Evolutionary conservation across 345 rosid species (phyloP), one percentile per base, ranked within the genome.

Genomic region (Iberis pinnata): DNA sequence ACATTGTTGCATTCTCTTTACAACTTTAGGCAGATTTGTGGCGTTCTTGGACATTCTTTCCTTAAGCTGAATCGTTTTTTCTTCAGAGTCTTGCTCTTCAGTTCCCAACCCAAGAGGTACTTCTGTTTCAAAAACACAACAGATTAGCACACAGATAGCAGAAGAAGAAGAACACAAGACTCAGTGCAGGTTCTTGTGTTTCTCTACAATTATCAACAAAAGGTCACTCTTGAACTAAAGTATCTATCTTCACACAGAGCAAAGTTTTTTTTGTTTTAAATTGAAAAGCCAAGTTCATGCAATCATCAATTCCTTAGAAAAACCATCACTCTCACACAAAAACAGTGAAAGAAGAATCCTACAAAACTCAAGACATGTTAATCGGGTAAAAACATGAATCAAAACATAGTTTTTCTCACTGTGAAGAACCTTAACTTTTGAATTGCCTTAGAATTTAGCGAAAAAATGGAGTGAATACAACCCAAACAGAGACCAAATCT

Each of bases 1-100:
- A 57, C 83, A 83, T 14, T 78, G 84, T 43, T 70, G 71, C 78
- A 81, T 29, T 63, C 86, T 76, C 73, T 80, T 77, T 40, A 77
- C 43, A 55, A 77, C 65, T 31, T 46, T 46, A 6, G 86, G 89
- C 70, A 77, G 19, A 10, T 77, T 64, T 0, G 79, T 50, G 22
- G 65, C 44, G 48, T 80, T 83, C 36, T 61, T 71, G 1, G 76
- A 70, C 11, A 73, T 61, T 72, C 67, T 75, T 9, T 78, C 80
- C 55, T 71, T 73, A 12, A 88, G 60, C 70, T 75, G 52, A 25
- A 22, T 49, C n/a, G 70, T 43, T 61, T 75, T 88, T 65, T 81
- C 72, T 10, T 2, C 37, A 32, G n/a, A 12, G 12, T 9, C 12
- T 32, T 32, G 12, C 12, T 32, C 37, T 37, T 66, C 53, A 20